phyloP scores from a whole-genome alignment of 78 protist genomes.

The Speleostelium caveatum region DNA sequence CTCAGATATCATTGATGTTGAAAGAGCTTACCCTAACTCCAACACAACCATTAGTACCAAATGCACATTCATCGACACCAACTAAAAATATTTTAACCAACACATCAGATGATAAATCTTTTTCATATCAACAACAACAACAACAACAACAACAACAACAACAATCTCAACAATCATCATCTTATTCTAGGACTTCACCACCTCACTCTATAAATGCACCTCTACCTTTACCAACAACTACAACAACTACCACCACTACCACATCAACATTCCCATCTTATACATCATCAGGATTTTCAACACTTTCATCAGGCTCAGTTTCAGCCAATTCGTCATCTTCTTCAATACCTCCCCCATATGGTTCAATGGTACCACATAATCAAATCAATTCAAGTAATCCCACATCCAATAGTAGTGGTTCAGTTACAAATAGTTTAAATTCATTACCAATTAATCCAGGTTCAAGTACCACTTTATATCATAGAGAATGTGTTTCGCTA shows the following conservation, averaged over 20 bases:
- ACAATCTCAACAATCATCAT: not conserved
- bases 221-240: not conserved
- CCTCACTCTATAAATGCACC: constrained; percentile 1
- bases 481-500: constrained; percentile 22
- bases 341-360: constrained; percentile 29
- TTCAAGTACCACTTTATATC: not conserved
- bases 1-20: constrained; percentile 8
- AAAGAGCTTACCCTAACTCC: constrained; percentile 3
- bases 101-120: not conserved
- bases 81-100: not conserved
- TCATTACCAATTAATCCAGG: no score
- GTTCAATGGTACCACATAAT: not conserved
- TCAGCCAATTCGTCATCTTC: constrained; percentile 15
- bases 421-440: not conserved
- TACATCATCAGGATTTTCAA: not conserved
- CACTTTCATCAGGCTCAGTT: not conserved
- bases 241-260: not conserved
- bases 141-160: constrained; percentile 11
- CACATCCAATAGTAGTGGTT: not conserved
- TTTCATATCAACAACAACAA: not conserved
- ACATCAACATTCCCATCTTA: not conserved
- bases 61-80: not conserved
- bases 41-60: not conserved
- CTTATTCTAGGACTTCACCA: not conserved
- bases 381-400: not conserved